These are phyloP conservation scores for Xylogone sp. DNA, from an alignment of 2,329 filamentous ascomycete species.

Conservation along the genomic window DNA sequence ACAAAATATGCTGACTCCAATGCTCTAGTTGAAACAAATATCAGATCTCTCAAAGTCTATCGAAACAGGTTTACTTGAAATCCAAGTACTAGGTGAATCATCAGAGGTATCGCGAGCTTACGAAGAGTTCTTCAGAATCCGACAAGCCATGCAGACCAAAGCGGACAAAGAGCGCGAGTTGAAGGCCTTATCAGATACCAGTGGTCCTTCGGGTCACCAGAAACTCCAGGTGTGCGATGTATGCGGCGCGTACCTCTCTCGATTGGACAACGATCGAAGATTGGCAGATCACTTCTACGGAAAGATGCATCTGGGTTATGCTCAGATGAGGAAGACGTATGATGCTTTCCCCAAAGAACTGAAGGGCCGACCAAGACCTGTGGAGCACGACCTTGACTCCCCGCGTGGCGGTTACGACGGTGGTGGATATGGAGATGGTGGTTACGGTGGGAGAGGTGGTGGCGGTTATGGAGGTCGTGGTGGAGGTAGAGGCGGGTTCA, in stretches of 20 bases:
- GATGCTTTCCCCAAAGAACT: constrained; percentile 85
- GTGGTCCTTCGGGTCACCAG: constrained; percentile 89
- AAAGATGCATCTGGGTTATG: constrained; percentile 98
- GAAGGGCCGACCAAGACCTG: constrained; percentile 62
- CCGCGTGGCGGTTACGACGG: constrained; percentile 46
- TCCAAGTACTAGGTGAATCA: constrained; percentile 78
- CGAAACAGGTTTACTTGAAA: constrained; percentile 77
- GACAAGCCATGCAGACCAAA: constrained; percentile 76
- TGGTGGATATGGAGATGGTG: constrained; percentile 27
- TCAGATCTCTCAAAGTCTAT: constrained; percentile 75
- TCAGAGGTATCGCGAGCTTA: constrained; percentile 77
- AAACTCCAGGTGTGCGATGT: constrained; percentile 99
- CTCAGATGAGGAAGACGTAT: constrained; percentile 93
- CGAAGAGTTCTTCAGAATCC: constrained; percentile 83
- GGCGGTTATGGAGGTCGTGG: constrained; percentile 21
- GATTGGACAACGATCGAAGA: constrained; percentile 90
- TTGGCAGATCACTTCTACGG: constrained; percentile 98
- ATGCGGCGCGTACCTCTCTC: constrained; percentile 88
- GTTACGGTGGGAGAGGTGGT: constrained; percentile 36
- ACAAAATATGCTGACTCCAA: neutral
- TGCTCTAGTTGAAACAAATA: constrained; percentile 72
- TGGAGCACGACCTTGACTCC: constrained; percentile 47
- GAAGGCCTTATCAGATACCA: constrained; percentile 86
- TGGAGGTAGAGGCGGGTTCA: constrained; percentile 14
- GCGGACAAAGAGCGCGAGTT: constrained; percentile 82